Percentiles rank a stretch among this genome's conserved stretches.
Conservation (phyloP, 148 eudicot genomes). For the Pouteria glomerata region DNA sequence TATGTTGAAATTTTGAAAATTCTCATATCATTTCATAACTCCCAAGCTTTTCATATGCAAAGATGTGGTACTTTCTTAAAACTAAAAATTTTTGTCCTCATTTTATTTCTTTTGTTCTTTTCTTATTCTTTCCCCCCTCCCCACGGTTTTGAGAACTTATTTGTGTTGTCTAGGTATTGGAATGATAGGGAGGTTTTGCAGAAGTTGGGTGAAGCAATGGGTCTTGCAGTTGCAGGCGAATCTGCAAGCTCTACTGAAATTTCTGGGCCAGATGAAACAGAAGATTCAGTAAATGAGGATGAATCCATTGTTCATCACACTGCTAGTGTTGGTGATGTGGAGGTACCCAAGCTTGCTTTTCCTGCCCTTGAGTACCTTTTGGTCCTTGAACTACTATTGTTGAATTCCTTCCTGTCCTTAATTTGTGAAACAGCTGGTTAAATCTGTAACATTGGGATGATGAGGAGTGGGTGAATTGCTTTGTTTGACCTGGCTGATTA, state of each 20-base stretch:
- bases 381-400: background rate
- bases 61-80: background rate
- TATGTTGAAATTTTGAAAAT: background rate
- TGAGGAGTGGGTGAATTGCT: background rate
- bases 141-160: background rate
- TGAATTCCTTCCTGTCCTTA: background rate
- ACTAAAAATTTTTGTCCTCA: background rate
- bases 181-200: conserved; percentile 85
- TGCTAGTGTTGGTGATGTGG: conserved; percentile 86
- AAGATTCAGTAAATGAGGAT: conserved; percentile 74
- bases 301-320: conserved; percentile 94
- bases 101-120: conserved; percentile 2
- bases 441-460: background rate
- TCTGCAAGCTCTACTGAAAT: conserved; percentile 49
- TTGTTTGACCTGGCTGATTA: background rate
- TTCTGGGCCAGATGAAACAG: conserved; percentile 58
- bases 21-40: background rate
- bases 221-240: conserved; percentile 69
- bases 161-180: conserved; percentile 59
- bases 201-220: conserved; percentile 97
- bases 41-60: background rate
- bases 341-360: conserved; percentile 38
- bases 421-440: background rate
- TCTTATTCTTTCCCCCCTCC: background rate
- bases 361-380: background rate